Base-by-base conservation (phyloP, 2,329 filamentous ascomycete genomes). In the Cordyceps militaris region DNA sequence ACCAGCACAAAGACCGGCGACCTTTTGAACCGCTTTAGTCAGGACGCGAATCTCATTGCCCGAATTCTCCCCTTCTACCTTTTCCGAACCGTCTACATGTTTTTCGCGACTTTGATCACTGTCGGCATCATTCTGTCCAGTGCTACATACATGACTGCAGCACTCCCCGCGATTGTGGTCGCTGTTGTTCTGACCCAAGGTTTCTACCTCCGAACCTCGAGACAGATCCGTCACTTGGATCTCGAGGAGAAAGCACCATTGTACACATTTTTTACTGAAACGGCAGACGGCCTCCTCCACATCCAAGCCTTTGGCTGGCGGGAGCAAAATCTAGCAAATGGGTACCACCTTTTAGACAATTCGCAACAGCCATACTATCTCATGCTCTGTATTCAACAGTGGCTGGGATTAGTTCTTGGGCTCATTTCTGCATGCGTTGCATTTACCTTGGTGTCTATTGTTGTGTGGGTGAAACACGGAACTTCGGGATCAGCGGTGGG, bases 311-410 rank as follows among this genome's bases (percentile, higher is more conserved):
- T 82, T 59, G 75, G 76, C 3, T 83, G 80, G 80, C 69, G 76
- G 38, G 63, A 67, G 1, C 64, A 67, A 3, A 72, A 75, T 57
- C 67, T 73, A 28, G 62, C 72, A 23, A 73, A 72, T 58, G 79
- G 78, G 57, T 65, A 75, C 13, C 59, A 63, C 2, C 69, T 80
- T 0, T 66, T 84, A 1, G 76, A 83, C 58, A 64, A 68, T 6
- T 80, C 79, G 0, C 81, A 84, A 61, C 67, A 73, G 30, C 79
- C 81, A 1, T 78, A 77, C 51, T 84, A 84, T 62, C 70, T 81
- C 1, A 68, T 16, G 14, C 74, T n/a, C 19, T 21, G 74, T 34
- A 73, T 81, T 13, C 81, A 84, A 63, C 72, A 79, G 40, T 84
- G 81, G 81, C 66, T 81, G 0, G 74, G 68, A 0, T 64, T 82